These are phyloP conservation scores for Tritrichomonas foetus DNA, from an alignment of 208 protist species.

Conservation along the genomic window DNA sequence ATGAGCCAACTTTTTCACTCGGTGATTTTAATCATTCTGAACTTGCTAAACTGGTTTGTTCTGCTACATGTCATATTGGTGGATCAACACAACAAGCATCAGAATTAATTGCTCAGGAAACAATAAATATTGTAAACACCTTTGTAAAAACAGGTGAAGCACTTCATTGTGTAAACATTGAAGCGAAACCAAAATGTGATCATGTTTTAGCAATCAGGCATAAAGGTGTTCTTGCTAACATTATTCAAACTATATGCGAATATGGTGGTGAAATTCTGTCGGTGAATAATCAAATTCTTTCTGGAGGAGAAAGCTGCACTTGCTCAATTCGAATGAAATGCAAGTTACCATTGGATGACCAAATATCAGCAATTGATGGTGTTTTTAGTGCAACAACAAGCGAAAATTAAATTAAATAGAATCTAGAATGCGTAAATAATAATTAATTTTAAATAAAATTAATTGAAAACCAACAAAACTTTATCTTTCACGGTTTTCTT, in stretches of 20 bases:
- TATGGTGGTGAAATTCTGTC: background rate
- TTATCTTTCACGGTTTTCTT: no score
- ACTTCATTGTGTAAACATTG: background rate
- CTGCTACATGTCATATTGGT: background rate
- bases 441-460: no score
- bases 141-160: background rate
- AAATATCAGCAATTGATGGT: no score
- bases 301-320: background rate
- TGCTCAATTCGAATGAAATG: background rate
- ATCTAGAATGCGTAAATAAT: no score
- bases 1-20: background rate
- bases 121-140: background rate
- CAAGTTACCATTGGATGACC: no score
- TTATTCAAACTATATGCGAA: background rate
- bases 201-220: background rate
- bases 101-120: background rate
- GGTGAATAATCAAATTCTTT: background rate
- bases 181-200: background rate
- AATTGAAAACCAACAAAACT: no score
- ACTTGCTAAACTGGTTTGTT: background rate
- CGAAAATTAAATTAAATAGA: no score
- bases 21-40: background rate
- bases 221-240: constrained; percentile 1
- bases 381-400: no score
- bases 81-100: background rate